These are phyloP conservation scores for Malus hybrid DNA, from an alignment of 331 rosid genomes.

Conservation along the genomic window DNA sequence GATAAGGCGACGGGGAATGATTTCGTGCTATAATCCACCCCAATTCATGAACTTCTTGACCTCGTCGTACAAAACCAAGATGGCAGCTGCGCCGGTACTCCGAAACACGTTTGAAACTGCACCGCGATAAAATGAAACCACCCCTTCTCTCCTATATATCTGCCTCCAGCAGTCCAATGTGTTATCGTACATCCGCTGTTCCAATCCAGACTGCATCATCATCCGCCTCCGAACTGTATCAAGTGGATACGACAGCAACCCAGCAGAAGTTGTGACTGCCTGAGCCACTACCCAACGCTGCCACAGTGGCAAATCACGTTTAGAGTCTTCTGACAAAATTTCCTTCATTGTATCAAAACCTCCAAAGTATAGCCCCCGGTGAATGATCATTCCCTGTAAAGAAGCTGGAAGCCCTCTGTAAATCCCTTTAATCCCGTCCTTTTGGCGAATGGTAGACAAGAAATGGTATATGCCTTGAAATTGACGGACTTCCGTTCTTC, in stretches of 20 bases:
- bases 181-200: conserved; percentile 46
- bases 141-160: conserved; percentile 60
- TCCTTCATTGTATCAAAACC: conserved; percentile 91
- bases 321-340: conserved; percentile 38
- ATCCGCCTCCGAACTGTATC: conserved; percentile 94
- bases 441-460: conserved; percentile 47
- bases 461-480: conserved; percentile 85
- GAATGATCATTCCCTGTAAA: conserved; percentile 81
- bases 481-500: conserved; percentile 61
- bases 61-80: conserved; percentile 88
- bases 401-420: conserved; percentile 96
- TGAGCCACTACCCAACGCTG: conserved; percentile 89
- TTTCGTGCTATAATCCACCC: conserved; percentile 41
- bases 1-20: not conserved
- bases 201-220: conserved; percentile 99
- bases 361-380: conserved; percentile 90
- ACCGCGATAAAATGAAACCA: conserved; percentile 83
- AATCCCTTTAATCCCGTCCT: conserved; percentile 66
- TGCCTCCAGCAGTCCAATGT: conserved; percentile 86
- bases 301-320: conserved; percentile 59
- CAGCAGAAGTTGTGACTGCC: conserved; percentile 92
- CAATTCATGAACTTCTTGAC: conserved; percentile 73
- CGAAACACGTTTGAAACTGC: conserved; percentile 71
- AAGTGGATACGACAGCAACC: conserved; percentile 74
- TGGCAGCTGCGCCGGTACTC: conserved; percentile 91